A percentile compares a stretch with the other conserved stretches of the same genome.
Conservation (phyloP, 352 stramenopile species). For the Globisporangium viniferum region DNA sequence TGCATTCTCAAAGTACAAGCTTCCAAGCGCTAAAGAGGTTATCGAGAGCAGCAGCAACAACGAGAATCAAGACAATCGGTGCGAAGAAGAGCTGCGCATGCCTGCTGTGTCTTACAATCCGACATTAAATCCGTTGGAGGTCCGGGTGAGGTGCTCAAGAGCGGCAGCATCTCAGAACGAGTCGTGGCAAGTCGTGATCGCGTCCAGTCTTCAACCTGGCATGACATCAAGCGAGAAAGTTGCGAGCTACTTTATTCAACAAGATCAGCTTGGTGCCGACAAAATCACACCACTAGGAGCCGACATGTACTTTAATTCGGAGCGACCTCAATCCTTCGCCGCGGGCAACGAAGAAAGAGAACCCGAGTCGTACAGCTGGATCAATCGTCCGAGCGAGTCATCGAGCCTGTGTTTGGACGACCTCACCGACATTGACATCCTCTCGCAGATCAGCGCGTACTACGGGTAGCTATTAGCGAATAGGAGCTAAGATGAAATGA, state of each 20-base stretch:
- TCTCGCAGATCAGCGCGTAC: constrained; percentile 48
- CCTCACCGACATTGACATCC: constrained; percentile 42
- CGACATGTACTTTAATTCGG: neutral
- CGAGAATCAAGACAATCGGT: neutral
- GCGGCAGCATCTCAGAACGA: constrained; percentile 6
- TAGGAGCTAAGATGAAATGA: neutral
- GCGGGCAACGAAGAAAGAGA: constrained; percentile 1
- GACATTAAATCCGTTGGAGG: constrained; percentile 47
- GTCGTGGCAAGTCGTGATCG: constrained; percentile 37
- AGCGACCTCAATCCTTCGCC: neutral
- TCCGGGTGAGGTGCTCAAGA: constrained; percentile 39
- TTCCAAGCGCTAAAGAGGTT: neutral
- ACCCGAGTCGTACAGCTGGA: constrained; percentile 12
- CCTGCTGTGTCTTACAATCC: constrained; percentile 34
- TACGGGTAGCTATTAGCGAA: constrained; percentile 15
- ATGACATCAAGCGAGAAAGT: constrained; percentile 13
- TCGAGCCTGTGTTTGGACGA: constrained; percentile 61
- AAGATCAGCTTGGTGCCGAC: neutral
- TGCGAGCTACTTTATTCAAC: constrained; percentile 7
- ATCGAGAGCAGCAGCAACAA: neutral
- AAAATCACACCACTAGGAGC: neutral
- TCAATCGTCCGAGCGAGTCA: constrained; percentile 6
- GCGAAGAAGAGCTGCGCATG: constrained; percentile 21
- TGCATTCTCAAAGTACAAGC: neutral
- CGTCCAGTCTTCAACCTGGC: constrained; percentile 26